Percentiles rank a stretch among this genome's conserved stretches.
Evolutionary conservation across 352 stramenopile genomes (phyloP).

Genomic region (Phytophthora vignae): DNA sequence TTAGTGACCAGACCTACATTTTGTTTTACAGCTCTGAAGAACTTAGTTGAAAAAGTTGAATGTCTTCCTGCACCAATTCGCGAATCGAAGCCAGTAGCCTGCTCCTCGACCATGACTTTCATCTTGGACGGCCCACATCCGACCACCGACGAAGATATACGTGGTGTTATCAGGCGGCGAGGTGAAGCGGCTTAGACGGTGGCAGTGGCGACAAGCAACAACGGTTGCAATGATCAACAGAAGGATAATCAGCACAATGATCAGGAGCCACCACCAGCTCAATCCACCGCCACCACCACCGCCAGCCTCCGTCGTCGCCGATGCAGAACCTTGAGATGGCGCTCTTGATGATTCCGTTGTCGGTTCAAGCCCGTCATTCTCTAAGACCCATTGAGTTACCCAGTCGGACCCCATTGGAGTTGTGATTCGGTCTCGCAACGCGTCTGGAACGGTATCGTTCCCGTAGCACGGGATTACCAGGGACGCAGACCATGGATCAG

Average conservation of each 20-base stretch:
- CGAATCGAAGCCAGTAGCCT: conserved; percentile 36
- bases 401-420: conserved; percentile 23
- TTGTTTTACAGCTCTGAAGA: not conserved
- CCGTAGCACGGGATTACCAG: conserved; percentile 48
- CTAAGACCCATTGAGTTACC: conserved; percentile 39
- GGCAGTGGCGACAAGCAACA: conserved; percentile 31
- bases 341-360: conserved; percentile 17
- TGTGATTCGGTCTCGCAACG: conserved; percentile 13
- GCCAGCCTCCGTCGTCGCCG: conserved; percentile 19
- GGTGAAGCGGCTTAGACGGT: conserved; percentile 32
- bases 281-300: conserved; percentile 7
- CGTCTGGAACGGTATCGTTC: conserved; percentile 14
- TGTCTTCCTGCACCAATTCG: conserved; percentile 37
- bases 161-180: conserved; percentile 28
- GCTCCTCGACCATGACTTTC: conserved; percentile 20
- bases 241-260: conserved; percentile 30
- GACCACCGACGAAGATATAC: conserved; percentile 37
- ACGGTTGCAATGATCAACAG: conserved; percentile 32
- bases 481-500: conserved; percentile 23
- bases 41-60: conserved; percentile 35
- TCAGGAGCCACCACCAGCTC: conserved; percentile 30
- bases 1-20: too few relatives aligned
- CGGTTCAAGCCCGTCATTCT: conserved; percentile 6
- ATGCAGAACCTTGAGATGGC: conserved; percentile 23
- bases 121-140: conserved; percentile 38